Percentiles rank a stretch among this genome's conserved stretches.
Evolutionary conservation across 2,329 filamentous ascomycete species (phyloP).

Genomic region (Diaporthe eres): DNA sequence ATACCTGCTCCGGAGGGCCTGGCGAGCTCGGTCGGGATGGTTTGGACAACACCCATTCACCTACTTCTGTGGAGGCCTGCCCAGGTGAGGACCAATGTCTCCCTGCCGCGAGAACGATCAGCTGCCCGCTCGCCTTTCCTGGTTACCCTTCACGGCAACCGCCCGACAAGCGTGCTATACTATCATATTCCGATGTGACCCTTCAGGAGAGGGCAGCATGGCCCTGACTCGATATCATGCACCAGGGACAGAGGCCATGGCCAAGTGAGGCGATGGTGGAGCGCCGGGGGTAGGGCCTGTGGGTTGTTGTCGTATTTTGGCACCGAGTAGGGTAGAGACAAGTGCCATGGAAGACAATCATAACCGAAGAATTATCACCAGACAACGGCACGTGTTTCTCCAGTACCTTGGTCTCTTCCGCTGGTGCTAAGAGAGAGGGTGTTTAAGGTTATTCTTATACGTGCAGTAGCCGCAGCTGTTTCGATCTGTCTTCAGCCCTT

Average conservation of each 20-base stretch:
- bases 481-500: conserved; percentile 6
- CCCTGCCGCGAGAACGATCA: background rate
- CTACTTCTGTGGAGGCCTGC: background rate
- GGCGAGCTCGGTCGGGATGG: background rate
- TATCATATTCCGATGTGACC: background rate
- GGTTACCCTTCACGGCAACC: background rate
- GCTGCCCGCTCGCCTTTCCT: background rate
- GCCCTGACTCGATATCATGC: conserved; percentile 19
- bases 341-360: too few relatives aligned
- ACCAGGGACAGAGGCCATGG: background rate
- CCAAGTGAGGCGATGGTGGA: conserved; percentile 8
- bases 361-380: background rate
- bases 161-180: background rate
- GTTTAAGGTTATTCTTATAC: conserved; percentile 19
- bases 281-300: background rate
- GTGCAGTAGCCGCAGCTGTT: background rate
- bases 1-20: background rate
- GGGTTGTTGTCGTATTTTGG: conserved; percentile 7
- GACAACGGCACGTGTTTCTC: background rate
- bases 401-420: background rate
- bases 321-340: background rate
- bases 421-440: background rate
- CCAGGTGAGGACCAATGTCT: too few relatives aligned
- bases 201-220: background rate
- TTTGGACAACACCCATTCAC: background rate